A percentile compares a stretch with the other conserved stretches of the same genome.
These are phyloP conservation scores for Nidularia pulvinata DNA, from an alignment of 768 basidiomycete species.

Conservation along the genomic window DNA sequence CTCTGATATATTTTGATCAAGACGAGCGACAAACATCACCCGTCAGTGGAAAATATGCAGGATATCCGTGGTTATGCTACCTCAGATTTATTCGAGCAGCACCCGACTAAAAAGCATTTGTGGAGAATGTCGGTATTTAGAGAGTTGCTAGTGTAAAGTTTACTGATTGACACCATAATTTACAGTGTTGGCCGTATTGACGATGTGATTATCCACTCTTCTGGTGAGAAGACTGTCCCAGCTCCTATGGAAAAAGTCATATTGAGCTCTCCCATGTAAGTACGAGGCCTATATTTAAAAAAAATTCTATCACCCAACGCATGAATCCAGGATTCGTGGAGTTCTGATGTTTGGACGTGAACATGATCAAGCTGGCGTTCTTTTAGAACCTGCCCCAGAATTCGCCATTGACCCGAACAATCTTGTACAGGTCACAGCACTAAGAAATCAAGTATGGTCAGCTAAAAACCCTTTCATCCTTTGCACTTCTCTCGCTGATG, in stretches of 20 bases:
- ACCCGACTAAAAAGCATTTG: constrained; percentile 36
- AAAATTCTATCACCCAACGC: not conserved
- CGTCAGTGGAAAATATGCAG: constrained; percentile 32
- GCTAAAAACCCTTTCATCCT: not conserved
- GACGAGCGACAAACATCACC: constrained; percentile 26
- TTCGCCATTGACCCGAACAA: constrained; percentile 25
- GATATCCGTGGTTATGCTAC: constrained; percentile 39
- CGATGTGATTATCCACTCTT: constrained; percentile 32
- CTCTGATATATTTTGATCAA: constrained; percentile 5
- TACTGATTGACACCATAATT: no score
- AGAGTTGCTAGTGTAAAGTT: not conserved
- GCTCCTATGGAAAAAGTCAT: constrained; percentile 27
- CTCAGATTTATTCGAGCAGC: constrained; percentile 38
- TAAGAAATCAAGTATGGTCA: constrained; percentile 31
- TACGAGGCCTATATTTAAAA: not conserved
- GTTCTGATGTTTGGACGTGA: constrained; percentile 38
- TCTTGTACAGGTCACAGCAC: constrained; percentile 16
- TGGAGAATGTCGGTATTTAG: constrained; percentile 34
- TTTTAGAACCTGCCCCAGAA: constrained; percentile 21
- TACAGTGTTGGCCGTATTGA: constrained; percentile 37
- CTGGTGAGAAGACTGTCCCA: constrained; percentile 35
- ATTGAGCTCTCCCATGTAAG: constrained; percentile 16
- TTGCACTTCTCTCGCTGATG: not conserved
- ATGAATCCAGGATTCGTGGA: constrained; percentile 17
- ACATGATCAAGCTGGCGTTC: constrained; percentile 24